Evolutionary conservation across 2,329 filamentous ascomycete genomes (phyloP).

Genomic region (Curvularia lunata): DNA sequence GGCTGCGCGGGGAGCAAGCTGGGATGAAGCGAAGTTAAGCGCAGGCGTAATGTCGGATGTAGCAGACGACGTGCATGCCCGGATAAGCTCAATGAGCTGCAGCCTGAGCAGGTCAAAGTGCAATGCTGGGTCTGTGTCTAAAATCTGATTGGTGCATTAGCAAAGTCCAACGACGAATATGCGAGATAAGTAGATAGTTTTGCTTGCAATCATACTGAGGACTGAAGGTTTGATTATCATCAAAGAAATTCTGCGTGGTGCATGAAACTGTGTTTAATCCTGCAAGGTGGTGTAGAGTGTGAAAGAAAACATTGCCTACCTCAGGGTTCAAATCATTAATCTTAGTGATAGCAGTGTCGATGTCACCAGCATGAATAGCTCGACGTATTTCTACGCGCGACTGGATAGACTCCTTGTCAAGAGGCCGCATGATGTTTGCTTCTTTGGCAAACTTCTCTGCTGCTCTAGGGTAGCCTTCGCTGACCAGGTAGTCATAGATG

Average conservation of each 20-base stretch:
- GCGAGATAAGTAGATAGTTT: slow-evolving; percentile 10
- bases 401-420: slow-evolving; percentile 74
- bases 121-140: slow-evolving; percentile 80
- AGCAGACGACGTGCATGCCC: slow-evolving; percentile 69
- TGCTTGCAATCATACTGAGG: slow-evolving; percentile 74
- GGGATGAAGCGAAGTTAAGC: slow-evolving; percentile 83
- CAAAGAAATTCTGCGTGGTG: slow-evolving; percentile 98
- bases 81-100: slow-evolving; percentile 92
- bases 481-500: slow-evolving; percentile 96
- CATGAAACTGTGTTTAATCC: slow-evolving; percentile 99
- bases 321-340: slow-evolving; percentile 90
- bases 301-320: slow-evolving; percentile 64
- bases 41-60: slow-evolving; percentile 79
- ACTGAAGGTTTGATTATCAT: slow-evolving; percentile 88
- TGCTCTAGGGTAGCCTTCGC: slow-evolving; percentile 91
- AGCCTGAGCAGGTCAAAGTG: slow-evolving; percentile 90
- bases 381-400: slow-evolving; percentile 82
- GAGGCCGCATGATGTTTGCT: slow-evolving; percentile 80
- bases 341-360: slow-evolving; percentile 81
- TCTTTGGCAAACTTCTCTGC: slow-evolving; percentile 93
- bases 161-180: slow-evolving; percentile 18
- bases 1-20: slow-evolving; percentile 85
- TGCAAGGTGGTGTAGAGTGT: slow-evolving; percentile 55
- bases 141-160: slow-evolving; percentile 66
- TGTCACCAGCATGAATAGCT: slow-evolving; percentile 83